phyloP scores from a whole-genome alignment of 2,329 filamentous ascomycete species.

The Pezicula rhizophila region DNA sequence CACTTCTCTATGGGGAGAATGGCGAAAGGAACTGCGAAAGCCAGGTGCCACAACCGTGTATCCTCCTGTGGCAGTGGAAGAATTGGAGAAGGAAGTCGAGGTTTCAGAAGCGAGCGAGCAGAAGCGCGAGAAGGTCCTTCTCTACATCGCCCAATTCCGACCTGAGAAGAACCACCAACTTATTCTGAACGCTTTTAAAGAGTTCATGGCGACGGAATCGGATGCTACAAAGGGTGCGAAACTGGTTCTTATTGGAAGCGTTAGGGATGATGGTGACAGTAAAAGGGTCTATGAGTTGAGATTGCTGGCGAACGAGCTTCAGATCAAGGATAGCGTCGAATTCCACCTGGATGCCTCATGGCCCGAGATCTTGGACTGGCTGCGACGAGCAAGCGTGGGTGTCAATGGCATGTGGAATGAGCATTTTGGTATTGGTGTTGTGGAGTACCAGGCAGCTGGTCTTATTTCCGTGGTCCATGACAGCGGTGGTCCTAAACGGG shows the following conservation, averaged over 20 bases:
- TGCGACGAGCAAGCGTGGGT: conserved; percentile 72
- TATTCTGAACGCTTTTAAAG: conserved; percentile 76
- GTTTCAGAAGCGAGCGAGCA: conserved; percentile 65
- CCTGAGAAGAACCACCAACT: conserved; percentile 95
- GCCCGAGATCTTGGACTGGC: conserved; percentile 76
- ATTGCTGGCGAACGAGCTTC: conserved; percentile 77
- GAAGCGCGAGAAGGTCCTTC: conserved; percentile 62
- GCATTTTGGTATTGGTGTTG: conserved; percentile 96
- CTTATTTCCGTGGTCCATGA: conserved; percentile 90
- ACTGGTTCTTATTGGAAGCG: conserved; percentile 82
- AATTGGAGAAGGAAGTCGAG: conserved; percentile 69
- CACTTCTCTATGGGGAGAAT: conserved; percentile 68
- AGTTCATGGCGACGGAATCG: conserved; percentile 57
- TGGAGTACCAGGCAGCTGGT: conserved; percentile 95
- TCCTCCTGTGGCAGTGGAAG: conserved; percentile 84
- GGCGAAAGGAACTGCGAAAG: conserved; percentile 38
- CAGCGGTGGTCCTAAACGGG: conserved; percentile 84
- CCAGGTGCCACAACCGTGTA: conserved; percentile 68
- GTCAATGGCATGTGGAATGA: conserved; percentile 99
- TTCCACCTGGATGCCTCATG: conserved; percentile 89
- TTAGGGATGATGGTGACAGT: conserved; percentile 76
- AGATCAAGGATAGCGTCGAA: conserved; percentile 75
- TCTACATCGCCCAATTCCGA: conserved; percentile 96
- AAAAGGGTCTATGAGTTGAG: conserved; percentile 84
- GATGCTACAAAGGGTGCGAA: conserved; percentile 50